Conservation (phyloP, 139 green algal species). For the Picochlorum sp. region DNA sequence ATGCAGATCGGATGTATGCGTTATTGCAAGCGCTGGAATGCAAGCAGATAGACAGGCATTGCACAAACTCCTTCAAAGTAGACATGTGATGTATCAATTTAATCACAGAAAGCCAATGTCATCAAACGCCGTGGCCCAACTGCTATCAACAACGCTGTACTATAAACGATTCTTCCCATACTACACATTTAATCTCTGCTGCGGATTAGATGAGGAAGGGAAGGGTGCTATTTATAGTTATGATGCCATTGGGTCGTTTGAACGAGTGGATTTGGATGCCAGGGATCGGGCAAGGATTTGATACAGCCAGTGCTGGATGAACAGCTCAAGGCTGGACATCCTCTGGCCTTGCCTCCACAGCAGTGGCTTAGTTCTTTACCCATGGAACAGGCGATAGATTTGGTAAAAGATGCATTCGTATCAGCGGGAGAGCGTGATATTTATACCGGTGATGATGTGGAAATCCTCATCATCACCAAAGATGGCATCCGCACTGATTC, state of each 20-base stretch:
- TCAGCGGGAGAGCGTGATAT: slow-evolving; percentile 95
- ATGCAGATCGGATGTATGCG: slow-evolving; percentile 61
- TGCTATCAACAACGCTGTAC: slow-evolving; percentile 95
- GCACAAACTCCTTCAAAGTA: slow-evolving; percentile 78
- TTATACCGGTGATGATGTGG: slow-evolving; percentile 94
- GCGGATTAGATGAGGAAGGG: slow-evolving; percentile 87
- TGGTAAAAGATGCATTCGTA: slow-evolving; percentile 95
- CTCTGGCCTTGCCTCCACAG: slow-evolving; percentile 72
- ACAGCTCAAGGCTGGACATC: slow-evolving; percentile 87
- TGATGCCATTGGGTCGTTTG: slow-evolving; percentile 91
- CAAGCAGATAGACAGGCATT: slow-evolving; percentile 81
- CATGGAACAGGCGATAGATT: slow-evolving; percentile 78
- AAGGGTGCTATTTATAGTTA: slow-evolving; percentile 95
- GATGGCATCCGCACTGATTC: slow-evolving; percentile 64
- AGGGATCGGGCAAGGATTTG: slow-evolving; percentile 88
- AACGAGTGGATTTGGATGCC: slow-evolving; percentile 79
- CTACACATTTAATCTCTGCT: slow-evolving; percentile 97
- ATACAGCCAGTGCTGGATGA: slow-evolving; percentile 99
- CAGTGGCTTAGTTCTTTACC: slow-evolving; percentile 57
- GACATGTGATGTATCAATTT: slow-evolving; percentile 71
- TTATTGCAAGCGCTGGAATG: slow-evolving; percentile 86
- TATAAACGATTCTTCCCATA: slow-evolving; percentile 98
- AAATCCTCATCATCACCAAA: slow-evolving; percentile 92
- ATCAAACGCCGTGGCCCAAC: slow-evolving; percentile 80
- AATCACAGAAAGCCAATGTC: slow-evolving; percentile 82